These are phyloP conservation scores for Fraxinus ornus DNA, from an alignment of 305 asterid species.

Conservation along the genomic window DNA sequence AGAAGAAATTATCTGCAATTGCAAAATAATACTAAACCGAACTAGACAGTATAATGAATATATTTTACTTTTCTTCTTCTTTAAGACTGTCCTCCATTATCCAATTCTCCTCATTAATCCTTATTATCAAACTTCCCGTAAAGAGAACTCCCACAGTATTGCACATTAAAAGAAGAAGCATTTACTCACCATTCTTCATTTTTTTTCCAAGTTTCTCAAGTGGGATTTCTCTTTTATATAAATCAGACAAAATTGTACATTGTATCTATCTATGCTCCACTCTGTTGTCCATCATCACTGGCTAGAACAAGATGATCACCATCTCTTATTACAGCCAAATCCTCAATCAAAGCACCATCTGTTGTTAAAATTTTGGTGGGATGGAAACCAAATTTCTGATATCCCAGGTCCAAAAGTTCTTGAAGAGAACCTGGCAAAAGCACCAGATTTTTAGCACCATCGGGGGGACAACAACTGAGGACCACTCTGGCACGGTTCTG, in stretches of 20 bases:
- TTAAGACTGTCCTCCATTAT: not conserved
- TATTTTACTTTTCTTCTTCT: not conserved
- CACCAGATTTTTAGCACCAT: constrained; percentile 40
- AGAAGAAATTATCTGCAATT: not conserved
- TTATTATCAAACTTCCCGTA: not conserved
- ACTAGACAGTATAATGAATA: not conserved
- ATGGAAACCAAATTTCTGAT: constrained; percentile 47
- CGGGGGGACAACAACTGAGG: constrained; percentile 37
- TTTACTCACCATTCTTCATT: not conserved
- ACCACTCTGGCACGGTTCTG: constrained; percentile 44
- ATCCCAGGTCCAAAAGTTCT: constrained; percentile 61
- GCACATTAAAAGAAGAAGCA: not conserved
- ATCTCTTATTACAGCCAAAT: constrained; percentile 60
- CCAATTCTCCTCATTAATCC: not conserved
- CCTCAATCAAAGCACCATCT: constrained; percentile 71
- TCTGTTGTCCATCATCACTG: constrained; percentile 24
- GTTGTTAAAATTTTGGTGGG: constrained; percentile 46
- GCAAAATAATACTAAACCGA: not conserved
- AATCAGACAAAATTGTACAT: not conserved
- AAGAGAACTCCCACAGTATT: not conserved
- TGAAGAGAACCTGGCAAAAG: constrained; percentile 50
- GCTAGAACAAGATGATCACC: constrained; percentile 69
- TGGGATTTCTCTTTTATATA: not conserved
- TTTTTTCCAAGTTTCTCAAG: not conserved
- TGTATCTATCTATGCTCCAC: not conserved